Evolutionary conservation across 2,329 filamentous ascomycete genomes (phyloP), one percentile per base, ranked within the genome.

Genomic region (Fusarium citri): DNA sequence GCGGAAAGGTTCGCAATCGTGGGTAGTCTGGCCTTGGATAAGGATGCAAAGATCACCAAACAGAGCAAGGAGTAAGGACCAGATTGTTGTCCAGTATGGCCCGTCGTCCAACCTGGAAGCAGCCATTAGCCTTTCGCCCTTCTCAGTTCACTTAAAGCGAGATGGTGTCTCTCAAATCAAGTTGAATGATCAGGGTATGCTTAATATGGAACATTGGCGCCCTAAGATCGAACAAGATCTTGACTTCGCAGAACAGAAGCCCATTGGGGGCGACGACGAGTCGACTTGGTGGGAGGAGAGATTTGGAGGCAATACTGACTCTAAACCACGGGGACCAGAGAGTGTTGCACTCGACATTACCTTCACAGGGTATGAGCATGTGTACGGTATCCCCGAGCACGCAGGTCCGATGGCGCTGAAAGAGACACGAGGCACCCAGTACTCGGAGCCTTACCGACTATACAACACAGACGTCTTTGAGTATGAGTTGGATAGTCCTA

Each of bases 391-490:
- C 71, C 94, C 96, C 2, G 94, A 97, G 78, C 96, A 99, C 81
- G 89, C 96, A 34, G 94, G 94, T 4, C 90, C 94, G 9, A 80
- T 99, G 47, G 96, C 95, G 1, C 83, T 99, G 72, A 96, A 92
- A 81, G 90, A 97, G 79, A 99, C 96, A 15, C 91, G 94, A 26
- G 88, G 94, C 20, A 94, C 92, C 66, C 93, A 94, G 74, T 94
- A 96, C 80, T 85, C 87, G 11, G 93, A 99, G 68, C 96, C 96
- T 1, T 99, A 99, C 82, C 89, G 96, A 40, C 82, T 99, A 80
- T 98, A 98, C 84, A 99, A 99, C 80, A 88, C 93, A 28, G 96
- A 99, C 78, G 96, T 99, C 12, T 99, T 99, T 74, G 96, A 99
- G 82, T 99, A 99, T 79, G 91, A 97, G 75, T 87, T 98, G 75